phyloP scores from a whole-genome alignment of 768 basidiomycete genomes.

The Auricularia heimuer region DNA sequence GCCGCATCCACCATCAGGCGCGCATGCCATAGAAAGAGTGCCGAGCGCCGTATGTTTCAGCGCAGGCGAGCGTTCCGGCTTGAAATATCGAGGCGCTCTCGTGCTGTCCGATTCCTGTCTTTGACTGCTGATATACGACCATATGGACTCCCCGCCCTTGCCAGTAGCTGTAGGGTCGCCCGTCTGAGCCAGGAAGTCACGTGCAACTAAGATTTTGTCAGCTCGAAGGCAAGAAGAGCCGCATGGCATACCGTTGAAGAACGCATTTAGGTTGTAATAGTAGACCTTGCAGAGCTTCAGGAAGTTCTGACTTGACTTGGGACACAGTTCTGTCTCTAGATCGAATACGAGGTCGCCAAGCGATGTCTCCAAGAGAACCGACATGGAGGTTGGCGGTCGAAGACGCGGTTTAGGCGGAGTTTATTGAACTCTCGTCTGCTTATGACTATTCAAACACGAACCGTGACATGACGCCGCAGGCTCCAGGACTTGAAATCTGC shows the following conservation, averaged over 20 bases:
- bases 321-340: constrained; percentile 83
- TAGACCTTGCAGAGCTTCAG: constrained; percentile 96
- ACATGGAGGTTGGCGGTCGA: constrained; percentile 42
- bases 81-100: constrained; percentile 63
- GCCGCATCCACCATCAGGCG: constrained; percentile 82
- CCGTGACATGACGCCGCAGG: too few species aligned
- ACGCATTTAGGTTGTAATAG: constrained; percentile 93
- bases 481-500: too few species aligned
- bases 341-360: constrained; percentile 96
- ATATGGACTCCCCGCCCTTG: constrained; percentile 84
- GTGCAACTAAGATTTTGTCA: constrained; percentile 57
- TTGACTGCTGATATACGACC: constrained; percentile 45
- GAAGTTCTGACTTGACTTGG: constrained; percentile 89
- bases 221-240: constrained; percentile 2
- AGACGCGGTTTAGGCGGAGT: not conserved
- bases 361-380: constrained; percentile 93
- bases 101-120: constrained; percentile 29
- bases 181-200: constrained; percentile 91
- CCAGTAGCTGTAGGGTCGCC: constrained; percentile 97
- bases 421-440: not conserved
- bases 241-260: constrained; percentile 76
- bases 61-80: constrained; percentile 69
- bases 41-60: constrained; percentile 80
- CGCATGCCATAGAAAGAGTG: constrained; percentile 95
- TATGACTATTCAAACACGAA: too few species aligned